Conservation (phyloP, 352 stramenopile species). For the Phytopythium boreale region DNA sequence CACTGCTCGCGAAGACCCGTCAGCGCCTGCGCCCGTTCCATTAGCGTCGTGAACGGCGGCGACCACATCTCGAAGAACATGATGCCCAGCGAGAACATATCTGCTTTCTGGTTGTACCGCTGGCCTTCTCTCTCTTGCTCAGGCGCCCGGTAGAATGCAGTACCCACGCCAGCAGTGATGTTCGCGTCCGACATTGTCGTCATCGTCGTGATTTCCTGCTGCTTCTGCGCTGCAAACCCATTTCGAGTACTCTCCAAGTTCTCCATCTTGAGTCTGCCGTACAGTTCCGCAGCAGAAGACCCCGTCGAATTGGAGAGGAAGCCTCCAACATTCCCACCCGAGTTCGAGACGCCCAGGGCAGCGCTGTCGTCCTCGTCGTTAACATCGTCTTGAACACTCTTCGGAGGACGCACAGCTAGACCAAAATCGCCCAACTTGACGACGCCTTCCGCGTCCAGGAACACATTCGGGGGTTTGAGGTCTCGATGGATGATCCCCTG, state of each 20-base stretch:
- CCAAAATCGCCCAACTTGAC: conserved; percentile 95
- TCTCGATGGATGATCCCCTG: conserved; percentile 93
- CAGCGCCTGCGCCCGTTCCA: conserved; percentile 85
- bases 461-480: conserved; percentile 93
- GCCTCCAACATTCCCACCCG: conserved; percentile 17
- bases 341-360: conserved; percentile 16
- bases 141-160: conserved; percentile 93
- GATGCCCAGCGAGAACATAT: conserved; percentile 96
- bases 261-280: conserved; percentile 62
- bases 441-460: conserved; percentile 90
- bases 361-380: conserved; percentile 35
- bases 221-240: conserved; percentile 18
- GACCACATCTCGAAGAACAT: conserved; percentile 96
- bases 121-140: conserved; percentile 90
- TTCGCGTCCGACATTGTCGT: conserved; percentile 70
- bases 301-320: conserved; percentile 55
- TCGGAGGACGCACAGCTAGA: conserved; percentile 84
- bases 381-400: conserved; percentile 36
- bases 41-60: conserved; percentile 88
- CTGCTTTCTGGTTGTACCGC: conserved; percentile 89
- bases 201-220: conserved; percentile 37
- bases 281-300: conserved; percentile 68
- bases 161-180: conserved; percentile 94
- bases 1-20: conserved; percentile 74
- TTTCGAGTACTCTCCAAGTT: conserved; percentile 63